Evolutionary conservation across 1,284 basidiomycete species (phyloP).

Genomic region (Hypsizygus ulmarius): DNA sequence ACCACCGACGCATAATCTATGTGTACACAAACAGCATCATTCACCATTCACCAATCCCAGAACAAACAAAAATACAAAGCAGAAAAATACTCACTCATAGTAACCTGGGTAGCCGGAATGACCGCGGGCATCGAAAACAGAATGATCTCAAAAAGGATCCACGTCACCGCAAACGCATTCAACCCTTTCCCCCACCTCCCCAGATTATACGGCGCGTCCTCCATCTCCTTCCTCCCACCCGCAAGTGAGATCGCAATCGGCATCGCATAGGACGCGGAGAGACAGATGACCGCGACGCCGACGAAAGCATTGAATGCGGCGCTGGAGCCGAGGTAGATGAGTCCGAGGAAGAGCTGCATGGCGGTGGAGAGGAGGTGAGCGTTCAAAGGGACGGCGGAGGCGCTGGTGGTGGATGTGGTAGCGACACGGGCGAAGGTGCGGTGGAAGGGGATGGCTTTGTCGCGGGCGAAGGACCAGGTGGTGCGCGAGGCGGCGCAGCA

Average conservation of each 20-base stretch:
- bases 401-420: constrained; percentile 11
- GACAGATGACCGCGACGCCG: constrained; percentile 54
- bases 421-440: constrained; percentile 48
- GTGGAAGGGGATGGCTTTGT: constrained; percentile 63
- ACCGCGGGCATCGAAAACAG: constrained; percentile 58
- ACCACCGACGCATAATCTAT: constrained; percentile 61
- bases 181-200: constrained; percentile 38
- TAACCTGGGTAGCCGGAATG: constrained; percentile 42
- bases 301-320: constrained; percentile 58
- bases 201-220: constrained; percentile 43
- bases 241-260: constrained; percentile 47
- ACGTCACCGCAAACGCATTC: constrained; percentile 46
- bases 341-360: constrained; percentile 53
- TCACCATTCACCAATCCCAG: neutral
- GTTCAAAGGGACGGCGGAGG: constrained; percentile 50
- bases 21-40: neutral
- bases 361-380: constrained; percentile 57
- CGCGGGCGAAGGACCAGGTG: constrained; percentile 70
- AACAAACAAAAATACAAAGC: neutral
- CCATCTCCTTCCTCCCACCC: constrained; percentile 36
- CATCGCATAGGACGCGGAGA: constrained; percentile 51
- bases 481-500: constrained; percentile 66
- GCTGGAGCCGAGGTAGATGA: constrained; percentile 52
- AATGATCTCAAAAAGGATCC: constrained; percentile 52
- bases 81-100: constrained; percentile 43